Base-by-base conservation (phyloP, 768 basidiomycete genomes). In the Pholiota microspora region DNA sequence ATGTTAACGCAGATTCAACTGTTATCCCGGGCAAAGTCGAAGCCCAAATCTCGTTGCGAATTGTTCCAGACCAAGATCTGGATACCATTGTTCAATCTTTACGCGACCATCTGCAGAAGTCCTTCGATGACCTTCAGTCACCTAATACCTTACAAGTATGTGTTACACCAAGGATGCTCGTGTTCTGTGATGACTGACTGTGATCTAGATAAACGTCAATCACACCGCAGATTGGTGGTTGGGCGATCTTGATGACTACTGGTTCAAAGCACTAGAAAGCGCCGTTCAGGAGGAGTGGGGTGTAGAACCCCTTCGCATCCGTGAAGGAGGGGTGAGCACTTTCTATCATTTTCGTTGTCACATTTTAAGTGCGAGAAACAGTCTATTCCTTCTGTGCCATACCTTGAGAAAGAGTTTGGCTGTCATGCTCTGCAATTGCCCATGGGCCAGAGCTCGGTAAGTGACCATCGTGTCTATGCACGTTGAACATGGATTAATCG, bases 151-250 rank as follows among this genome's bases (percentile, higher is more conserved):
- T 98, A 21, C 73, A 85, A 60, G 94, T 94, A 54, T 28, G 73
- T 63, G n/a, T 29, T 34, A 16, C 44, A n/a, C n/a, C n/a, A n/a
- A n/a, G n/a, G 57, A 18, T 44, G 38, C 35, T 36, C 16, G 1
- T 4, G 15, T 51, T 9, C 7, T 49, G 8, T 34, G 40, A 31
- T 8, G 38, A 25, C 9, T 25, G 27, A n/a, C n/a, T 7, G 18
- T 31, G 10, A 38, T 34, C 28, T 59, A 94, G 92, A 77, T 95
- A 59, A 78, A 74, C 16, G 83, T 97, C 50, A 84, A 89, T 38
- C 89, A 92, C 55, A 87, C 82, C 2, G 94, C 94, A 0, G 88
- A 94, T 63, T 98, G 95, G 95, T 99, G 96, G 96, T 78, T 99
- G 2, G 94, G 95, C 0, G 84, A 89, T 51, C 79, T 96, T 35